A percentile compares a stretch with the other conserved stretches of the same genome.
phyloP scores from a whole-genome alignment of 1,139 yeast genomes.

The Blastobotrys capitulatus region DNA sequence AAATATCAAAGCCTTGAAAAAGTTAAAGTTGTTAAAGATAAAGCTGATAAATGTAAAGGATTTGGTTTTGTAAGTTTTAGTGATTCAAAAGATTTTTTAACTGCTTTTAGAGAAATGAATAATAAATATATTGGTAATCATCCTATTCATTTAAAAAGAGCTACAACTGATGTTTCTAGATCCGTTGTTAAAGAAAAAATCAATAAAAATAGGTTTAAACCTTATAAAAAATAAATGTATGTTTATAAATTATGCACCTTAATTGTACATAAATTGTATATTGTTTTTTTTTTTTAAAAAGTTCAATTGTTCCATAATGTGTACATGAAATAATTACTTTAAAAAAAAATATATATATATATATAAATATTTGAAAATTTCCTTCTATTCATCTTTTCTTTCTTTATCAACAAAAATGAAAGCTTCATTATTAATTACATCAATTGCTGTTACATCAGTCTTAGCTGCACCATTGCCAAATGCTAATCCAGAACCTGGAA shows the following conservation, averaged over 20 bases:
- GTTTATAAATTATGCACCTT: not conserved
- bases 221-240: not conserved
- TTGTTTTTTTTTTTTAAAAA: not conserved
- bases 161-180: slow-evolving; percentile 45
- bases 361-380: too few relatives aligned
- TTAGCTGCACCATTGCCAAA: not conserved
- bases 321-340: not conserved
- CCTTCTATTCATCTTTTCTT: not conserved
- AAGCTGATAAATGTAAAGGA: slow-evolving; percentile 46
- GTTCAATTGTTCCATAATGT: not conserved
- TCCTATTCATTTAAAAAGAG: slow-evolving; percentile 66
- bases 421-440: not conserved
- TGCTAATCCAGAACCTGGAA: not conserved
- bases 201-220: not conserved
- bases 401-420: too few relatives aligned
- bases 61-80: slow-evolving; percentile 67
- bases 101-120: slow-evolving; percentile 69
- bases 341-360: too few relatives aligned
- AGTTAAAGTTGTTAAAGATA: slow-evolving; percentile 41
- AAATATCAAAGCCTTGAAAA: slow-evolving; percentile 47
- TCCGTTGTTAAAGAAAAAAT: slow-evolving; percentile 10
- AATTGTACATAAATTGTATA: not conserved
- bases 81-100: slow-evolving; percentile 54
- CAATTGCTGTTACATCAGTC: not conserved
- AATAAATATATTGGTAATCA: slow-evolving; percentile 71